Conservation (phyloP, 805 yeast species). For the Pichia paraexigua region DNA sequence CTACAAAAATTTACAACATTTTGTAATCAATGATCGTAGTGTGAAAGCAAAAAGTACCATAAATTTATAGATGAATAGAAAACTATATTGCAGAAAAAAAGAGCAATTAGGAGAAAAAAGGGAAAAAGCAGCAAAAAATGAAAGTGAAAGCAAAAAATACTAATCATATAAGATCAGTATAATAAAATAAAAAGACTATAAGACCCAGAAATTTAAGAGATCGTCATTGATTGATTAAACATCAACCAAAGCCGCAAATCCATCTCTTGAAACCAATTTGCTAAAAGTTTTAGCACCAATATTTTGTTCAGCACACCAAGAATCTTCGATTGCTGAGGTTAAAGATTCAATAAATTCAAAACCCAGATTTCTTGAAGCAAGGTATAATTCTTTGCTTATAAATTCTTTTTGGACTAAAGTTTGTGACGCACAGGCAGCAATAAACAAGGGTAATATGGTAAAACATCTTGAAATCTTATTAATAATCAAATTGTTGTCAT, state of each 20-base stretch:
- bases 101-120: background rate
- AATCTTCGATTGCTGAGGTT: constrained; percentile 20
- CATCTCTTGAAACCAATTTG: constrained; percentile 13
- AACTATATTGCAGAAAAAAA: no score
- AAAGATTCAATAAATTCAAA: constrained; percentile 13
- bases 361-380: constrained; percentile 9
- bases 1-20: no score
- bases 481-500: background rate
- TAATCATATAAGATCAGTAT: no score
- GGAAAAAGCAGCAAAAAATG: background rate
- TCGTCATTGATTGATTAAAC: background rate
- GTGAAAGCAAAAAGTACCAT: no score
- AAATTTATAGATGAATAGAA: no score
- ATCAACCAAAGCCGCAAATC: constrained; percentile 8
- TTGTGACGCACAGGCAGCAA: constrained; percentile 24
- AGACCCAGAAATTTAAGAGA: background rate
- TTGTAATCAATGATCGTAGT: no score
- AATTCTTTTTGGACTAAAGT: constrained; percentile 20
- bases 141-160: background rate
- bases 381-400: constrained; percentile 21
- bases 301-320: constrained; percentile 23
- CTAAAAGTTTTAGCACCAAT: constrained; percentile 13
- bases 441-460: constrained; percentile 19
- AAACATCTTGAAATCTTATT: constrained; percentile 7
- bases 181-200: background rate